Conservation (phyloP, 306 rosid genomes). For the Gastrolobium bilobum region DNA sequence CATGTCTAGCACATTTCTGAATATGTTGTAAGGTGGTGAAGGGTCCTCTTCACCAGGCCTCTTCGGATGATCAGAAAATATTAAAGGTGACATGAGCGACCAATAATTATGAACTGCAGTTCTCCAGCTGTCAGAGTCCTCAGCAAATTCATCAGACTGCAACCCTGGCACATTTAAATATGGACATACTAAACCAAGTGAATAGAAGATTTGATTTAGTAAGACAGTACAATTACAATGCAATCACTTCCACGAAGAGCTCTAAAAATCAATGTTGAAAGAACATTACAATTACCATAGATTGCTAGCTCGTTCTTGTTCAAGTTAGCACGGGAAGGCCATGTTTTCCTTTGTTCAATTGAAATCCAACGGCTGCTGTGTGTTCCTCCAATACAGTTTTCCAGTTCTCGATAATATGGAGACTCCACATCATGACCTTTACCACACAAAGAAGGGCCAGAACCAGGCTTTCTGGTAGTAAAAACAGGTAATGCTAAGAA, state of each 20-base stretch:
- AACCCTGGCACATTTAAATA: constrained; percentile 62
- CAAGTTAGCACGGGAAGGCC: constrained; percentile 84
- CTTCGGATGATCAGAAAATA: constrained; percentile 98
- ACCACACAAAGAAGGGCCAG: constrained; percentile 78
- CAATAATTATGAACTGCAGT: constrained; percentile 81
- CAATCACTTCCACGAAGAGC: constrained; percentile 27
- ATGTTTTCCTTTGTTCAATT: constrained; percentile 67
- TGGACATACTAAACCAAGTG: constrained; percentile 10
- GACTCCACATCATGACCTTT: constrained; percentile 83
- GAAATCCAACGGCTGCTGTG: constrained; percentile 86
- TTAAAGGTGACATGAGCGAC: constrained; percentile 91
- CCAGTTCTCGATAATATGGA: constrained; percentile 84
- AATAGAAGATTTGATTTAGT: constrained; percentile 12
- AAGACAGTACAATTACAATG: neutral
- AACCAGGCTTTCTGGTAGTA: constrained; percentile 70
- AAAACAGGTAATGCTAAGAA: constrained; percentile 45
- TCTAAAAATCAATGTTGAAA: constrained; percentile 19
- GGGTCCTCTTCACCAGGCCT: constrained; percentile 99
- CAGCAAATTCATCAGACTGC: constrained; percentile 74
- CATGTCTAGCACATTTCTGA: constrained; percentile 94
- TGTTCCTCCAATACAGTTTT: constrained; percentile 88
- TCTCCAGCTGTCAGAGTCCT: constrained; percentile 79
- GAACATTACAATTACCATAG: constrained; percentile 66
- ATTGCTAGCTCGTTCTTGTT: constrained; percentile 75
- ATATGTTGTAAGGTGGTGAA: constrained; percentile 94